Base-by-base conservation (phyloP, 371 early-diverging fungal species). In the Blastocladiella emersonii region DNA sequence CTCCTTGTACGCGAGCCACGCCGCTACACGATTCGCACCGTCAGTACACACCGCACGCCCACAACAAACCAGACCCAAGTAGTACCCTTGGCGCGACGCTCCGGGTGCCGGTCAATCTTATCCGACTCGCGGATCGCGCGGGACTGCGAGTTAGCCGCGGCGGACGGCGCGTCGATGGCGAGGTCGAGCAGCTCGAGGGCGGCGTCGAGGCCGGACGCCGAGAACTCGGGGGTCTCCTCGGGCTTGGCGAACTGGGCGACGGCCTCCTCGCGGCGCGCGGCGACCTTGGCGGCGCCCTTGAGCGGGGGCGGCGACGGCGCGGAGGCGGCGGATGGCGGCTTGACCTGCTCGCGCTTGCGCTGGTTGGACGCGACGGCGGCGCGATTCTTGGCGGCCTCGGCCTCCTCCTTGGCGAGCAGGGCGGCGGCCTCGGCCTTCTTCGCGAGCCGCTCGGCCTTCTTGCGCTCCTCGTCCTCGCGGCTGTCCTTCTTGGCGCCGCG, bases 61-160 rank as follows among this genome's bases (percentile, higher is more conserved):
- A n/a, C 2, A 55, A 2, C 0, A 3, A n/a, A 30, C 7, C 19
- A 7, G 2, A 27, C 5, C 34, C 23, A 2, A 8, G n/a, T n/a
- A 2, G 34, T 57, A 57, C 57, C 59, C 67, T 78, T 78, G 66
- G 75, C 72, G 32, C 79, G 56, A 48, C 69, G 68, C 64, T 78
- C 79, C 8, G 79, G 76, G 63, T 78, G 79, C 53, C 72, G 63
- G 37, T 78, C 79, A 10, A 78, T 59, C 32, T 61, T 56, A 25
- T 69, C 68, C 48, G 17, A 17, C n/a, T 48, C n/a, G 25, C 48
- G 48, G 23, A 48, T n/a, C 25, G 48, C n/a, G 23, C n/a, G 19
- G 0, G 48, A 23, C n/a, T 48, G 48, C 35, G 7, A n/a, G 17
- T 23, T 51, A 13, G 57, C 64, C 8, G 27, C 43, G 21, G 36